Base-by-base conservation (phyloP, 768 basidiomycete genomes). In the Lactarius psammicola region DNA sequence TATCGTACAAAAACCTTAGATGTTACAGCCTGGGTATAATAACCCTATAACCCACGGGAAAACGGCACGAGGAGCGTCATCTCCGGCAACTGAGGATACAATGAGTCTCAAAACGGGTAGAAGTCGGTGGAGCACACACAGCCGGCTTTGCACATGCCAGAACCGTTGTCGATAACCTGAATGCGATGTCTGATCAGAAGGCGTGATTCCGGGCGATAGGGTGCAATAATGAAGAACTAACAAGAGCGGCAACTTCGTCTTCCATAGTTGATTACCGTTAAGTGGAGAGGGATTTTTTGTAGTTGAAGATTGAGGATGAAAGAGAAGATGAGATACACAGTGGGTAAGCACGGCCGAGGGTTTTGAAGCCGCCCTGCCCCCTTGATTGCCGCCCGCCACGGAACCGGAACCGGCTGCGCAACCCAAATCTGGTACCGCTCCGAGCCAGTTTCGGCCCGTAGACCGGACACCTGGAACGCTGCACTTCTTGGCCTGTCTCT, bases 131-230 rank as follows among this genome's bases (percentile, higher is more conserved):
- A 36, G 31, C 44, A 88, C 90, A 73, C 77, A 93, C 92, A 94
- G 80, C 97, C 96, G 86, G 96, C 96, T 83, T 98, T 98, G 90
- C 95, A 98, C 95, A 98, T 98, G 80, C 95, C 96, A 75, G 95
- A 98, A 75, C 93, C 94, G 78, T 92, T 92, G 79, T 94, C 90
- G 76, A 92, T 89, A 78, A 92, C 90, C 90, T 90, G 70, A 20
- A 46, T 70, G 20, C 33, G 23, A 57, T 13, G 49, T 0, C 46
- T 57, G 53, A 65, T 54, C 62, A 56, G 18, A 51, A n/a, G 36
- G 26, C 26, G n/a, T n/a, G 42, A 68, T 54, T 44, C 31, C 34
- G 31, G 46, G 34, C 56, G 65, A 66, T 62, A 23, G 26, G 26
- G 13, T 15, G 13, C 4, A n/a, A 63, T 10, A n/a, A 49, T 57